These are phyloP conservation scores for Murraya koenigii DNA, from an alignment of 345 rosid genomes.

Conservation along the genomic window DNA sequence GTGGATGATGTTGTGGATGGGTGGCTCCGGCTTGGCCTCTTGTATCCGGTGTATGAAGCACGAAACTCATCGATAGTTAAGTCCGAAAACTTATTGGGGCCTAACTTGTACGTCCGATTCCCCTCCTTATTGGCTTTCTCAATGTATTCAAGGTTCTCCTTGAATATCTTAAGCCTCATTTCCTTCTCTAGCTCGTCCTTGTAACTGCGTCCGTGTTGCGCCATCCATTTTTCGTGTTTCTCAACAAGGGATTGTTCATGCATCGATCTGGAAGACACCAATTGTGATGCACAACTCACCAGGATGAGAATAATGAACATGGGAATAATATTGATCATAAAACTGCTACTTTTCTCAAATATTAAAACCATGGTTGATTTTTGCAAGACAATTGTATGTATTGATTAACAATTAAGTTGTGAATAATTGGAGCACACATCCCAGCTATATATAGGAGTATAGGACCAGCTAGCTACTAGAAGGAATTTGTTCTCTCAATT, in stretches of 20 bases:
- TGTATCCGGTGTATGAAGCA: not conserved
- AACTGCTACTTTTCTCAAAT: too few species aligned
- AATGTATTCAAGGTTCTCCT: constrained; percentile 28
- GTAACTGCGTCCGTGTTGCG: constrained; percentile 23
- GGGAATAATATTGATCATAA: too few species aligned
- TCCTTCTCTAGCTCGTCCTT: constrained; percentile 17
- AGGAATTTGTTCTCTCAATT: too few species aligned
- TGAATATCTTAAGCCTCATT: constrained; percentile 34
- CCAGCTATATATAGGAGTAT: too few species aligned
- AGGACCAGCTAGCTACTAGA: too few species aligned
- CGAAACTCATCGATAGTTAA: constrained; percentile 40
- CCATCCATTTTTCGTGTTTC: constrained; percentile 37
- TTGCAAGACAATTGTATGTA: too few species aligned
- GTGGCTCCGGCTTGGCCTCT: not conserved
- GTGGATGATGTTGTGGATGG: not conserved
- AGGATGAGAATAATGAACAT: too few species aligned
- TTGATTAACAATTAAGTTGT: too few species aligned
- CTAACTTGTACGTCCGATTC: constrained; percentile 38
- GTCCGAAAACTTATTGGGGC: constrained; percentile 55
- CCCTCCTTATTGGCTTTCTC: constrained; percentile 24
- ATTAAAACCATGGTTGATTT: too few species aligned
- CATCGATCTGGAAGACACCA: not conserved
- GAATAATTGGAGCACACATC: too few species aligned
- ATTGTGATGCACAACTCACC: too few species aligned
- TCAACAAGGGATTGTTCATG: constrained; percentile 15